Evolutionary conservation across 2,329 filamentous ascomycete species (phyloP).

Genomic region (Diaporthe destruens): DNA sequence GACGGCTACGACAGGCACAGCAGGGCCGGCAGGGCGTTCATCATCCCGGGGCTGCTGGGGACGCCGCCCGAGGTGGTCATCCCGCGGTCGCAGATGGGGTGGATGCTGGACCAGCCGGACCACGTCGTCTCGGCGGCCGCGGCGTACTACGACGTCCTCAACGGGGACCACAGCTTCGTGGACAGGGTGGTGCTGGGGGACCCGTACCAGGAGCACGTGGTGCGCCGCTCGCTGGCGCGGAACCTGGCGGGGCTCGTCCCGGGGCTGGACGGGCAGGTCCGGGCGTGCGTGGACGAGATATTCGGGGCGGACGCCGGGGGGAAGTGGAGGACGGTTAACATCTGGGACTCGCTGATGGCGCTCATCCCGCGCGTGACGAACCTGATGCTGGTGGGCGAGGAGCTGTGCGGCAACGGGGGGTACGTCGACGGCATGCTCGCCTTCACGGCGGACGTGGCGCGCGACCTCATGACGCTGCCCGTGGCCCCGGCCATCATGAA

Average conservation of each 20-base stretch:
- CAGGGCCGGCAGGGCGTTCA: slow-evolving; percentile 56
- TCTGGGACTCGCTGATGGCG: slow-evolving; percentile 59
- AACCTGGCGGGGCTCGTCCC: slow-evolving; percentile 57
- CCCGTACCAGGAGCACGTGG: slow-evolving; percentile 55
- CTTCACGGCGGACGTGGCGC: slow-evolving; percentile 64
- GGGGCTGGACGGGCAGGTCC: slow-evolving; percentile 56
- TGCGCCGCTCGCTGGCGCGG: slow-evolving; percentile 59
- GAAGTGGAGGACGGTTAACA: slow-evolving; percentile 55
- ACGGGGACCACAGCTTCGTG: slow-evolving; percentile 59
- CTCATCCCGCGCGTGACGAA: slow-evolving; percentile 60
- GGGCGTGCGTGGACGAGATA: slow-evolving; percentile 51
- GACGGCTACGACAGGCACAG: slow-evolving; percentile 51
- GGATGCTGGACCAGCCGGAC: slow-evolving; percentile 63
- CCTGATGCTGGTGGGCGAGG: slow-evolving; percentile 56
- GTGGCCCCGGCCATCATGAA: slow-evolving; percentile 62
- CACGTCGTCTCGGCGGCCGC: slow-evolving; percentile 55
- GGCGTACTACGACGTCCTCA: slow-evolving; percentile 56
- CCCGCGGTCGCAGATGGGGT: slow-evolving; percentile 57
- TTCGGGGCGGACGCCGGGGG: slow-evolving; percentile 51
- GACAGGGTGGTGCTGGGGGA: slow-evolving; percentile 51
- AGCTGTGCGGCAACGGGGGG: slow-evolving; percentile 55
- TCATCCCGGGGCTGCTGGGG: slow-evolving; percentile 56
- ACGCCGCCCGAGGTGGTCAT: slow-evolving; percentile 59
- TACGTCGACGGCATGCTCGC: slow-evolving; percentile 61
- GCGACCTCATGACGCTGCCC: slow-evolving; percentile 59